Evolutionary conservation across 2,329 filamentous ascomycete genomes (phyloP), one percentile per base, ranked within the genome.

Genomic region (Phialocephala subalpina): DNA sequence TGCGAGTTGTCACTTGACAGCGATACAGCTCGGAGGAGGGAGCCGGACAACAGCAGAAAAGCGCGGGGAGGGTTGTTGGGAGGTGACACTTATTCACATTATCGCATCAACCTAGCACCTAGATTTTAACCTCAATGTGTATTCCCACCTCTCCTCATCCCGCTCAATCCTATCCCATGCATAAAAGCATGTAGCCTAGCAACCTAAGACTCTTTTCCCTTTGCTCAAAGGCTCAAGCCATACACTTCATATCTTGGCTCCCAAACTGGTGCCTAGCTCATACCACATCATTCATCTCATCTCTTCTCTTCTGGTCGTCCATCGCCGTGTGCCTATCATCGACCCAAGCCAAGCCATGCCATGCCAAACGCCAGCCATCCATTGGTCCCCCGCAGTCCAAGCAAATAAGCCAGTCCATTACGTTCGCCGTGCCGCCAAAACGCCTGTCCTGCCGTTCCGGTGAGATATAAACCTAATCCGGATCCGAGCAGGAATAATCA

Each of bases 81-180:
- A 49, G 45, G 45, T 49, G 45, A 22, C 18, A 49, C 45, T 49
- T 4, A 49, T 49, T 12, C 40, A 4, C 45, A 49, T 49, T 49
- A 49, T 49, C 45, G 45, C 20, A 49, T 49, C 45, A 22, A 49
- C 45, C n/a, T 49, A 49, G 45, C 5, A 20, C 45, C 45, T 49
- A 49, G 22, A 49, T 49, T 49, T 49, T 49, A 11, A 20, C 18
- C 18, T 20, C 8, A 3, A 11, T 18, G 45, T 5, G 29, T 33
- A 4, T 33, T 33, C 29, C 29, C 29, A 33, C 29, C 45, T 49
- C 40, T 12, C 18, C 18, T 45, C 40, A 45, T 14, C 18, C 11
- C 11, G 6, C 40, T 14, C n/a, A n/a, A n/a, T n/a, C n/a, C n/a
- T n/a, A 42, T 14, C 38, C 14, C 12, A 42, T n/a, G 12, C 29